Conservation (phyloP, 129 eudicot species). For the Kitagawia praeruptora region DNA sequence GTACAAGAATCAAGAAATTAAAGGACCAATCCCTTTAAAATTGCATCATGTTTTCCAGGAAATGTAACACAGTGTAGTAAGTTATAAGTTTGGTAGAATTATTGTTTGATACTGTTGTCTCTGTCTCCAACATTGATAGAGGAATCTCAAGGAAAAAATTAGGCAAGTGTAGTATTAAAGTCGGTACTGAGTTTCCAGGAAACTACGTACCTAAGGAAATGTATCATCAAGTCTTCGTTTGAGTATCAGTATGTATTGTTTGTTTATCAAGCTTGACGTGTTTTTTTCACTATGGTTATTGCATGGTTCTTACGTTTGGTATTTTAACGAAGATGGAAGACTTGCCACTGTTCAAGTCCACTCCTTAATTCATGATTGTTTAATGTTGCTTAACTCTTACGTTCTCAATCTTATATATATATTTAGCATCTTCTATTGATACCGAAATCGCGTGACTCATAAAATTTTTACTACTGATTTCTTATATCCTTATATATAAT, state of each 20-base stretch:
- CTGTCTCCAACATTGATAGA: not conserved
- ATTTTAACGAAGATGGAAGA: not conserved
- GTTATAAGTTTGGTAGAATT: not conserved
- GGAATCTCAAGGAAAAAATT: not conserved
- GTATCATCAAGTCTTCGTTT: not conserved
- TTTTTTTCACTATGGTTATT: not conserved
- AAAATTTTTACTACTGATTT: too few relatives aligned
- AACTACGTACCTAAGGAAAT: not conserved
- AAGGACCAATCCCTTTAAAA: not conserved
- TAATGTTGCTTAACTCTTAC: not conserved
- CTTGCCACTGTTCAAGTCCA: too few relatives aligned
- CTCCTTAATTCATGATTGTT: too few relatives aligned
- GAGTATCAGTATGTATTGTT: not conserved
- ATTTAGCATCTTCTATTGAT: too few relatives aligned
- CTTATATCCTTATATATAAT: too few relatives aligned
- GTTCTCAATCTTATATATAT: too few relatives aligned
- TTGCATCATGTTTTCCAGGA: conserved; percentile 8
- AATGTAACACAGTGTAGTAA: not conserved
- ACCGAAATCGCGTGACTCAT: too few relatives aligned
- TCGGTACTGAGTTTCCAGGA: not conserved
- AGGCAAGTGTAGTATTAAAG: not conserved
- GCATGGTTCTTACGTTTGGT: not conserved
- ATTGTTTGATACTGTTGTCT: conserved; percentile 4
- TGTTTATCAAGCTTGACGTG: not conserved
- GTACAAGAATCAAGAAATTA: not conserved